Conservation (phyloP, 176 grass and related monocot genomes). For the Zizania latifolia region DNA sequence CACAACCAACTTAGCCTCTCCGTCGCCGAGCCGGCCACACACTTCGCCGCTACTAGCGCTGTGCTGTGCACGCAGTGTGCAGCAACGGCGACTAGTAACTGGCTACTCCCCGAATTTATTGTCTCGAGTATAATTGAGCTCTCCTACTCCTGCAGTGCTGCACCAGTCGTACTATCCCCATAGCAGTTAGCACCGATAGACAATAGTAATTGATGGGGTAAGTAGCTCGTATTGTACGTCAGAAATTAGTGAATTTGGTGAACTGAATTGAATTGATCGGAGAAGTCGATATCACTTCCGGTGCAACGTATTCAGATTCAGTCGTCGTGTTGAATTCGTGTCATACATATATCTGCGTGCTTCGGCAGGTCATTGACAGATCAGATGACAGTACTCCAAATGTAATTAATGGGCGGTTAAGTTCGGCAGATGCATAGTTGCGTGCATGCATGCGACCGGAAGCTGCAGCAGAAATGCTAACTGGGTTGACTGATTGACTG, state of each 20-base stretch:
- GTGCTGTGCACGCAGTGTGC: conserved; percentile 6
- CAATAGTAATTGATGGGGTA: not conserved
- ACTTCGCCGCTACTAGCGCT: not conserved
- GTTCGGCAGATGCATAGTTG: not conserved
- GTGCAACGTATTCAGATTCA: not conserved
- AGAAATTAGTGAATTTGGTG: not conserved
- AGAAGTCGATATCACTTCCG: not conserved
- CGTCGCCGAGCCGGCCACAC: not conserved
- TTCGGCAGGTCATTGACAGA: conserved; percentile 1
- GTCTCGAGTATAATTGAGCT: not conserved
- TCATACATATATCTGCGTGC: not conserved
- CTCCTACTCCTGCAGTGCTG: not conserved
- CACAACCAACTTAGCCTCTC: conserved; percentile 6
- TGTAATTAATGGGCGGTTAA: not conserved
- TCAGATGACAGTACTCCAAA: not conserved
- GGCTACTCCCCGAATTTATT: conserved; percentile 5
- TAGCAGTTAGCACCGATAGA: too few species aligned
- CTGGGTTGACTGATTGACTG: not conserved
- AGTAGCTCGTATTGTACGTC: not conserved
- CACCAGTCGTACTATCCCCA: not conserved
- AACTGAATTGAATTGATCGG: not conserved
- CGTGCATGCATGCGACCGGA: not conserved
- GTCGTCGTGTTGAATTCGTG: not conserved
- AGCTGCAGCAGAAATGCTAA: not conserved
- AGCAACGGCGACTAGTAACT: conserved; percentile 25